Evolutionary conservation across 345 rosid species (phyloP).

Genomic region (Ceriops decandra): DNA sequence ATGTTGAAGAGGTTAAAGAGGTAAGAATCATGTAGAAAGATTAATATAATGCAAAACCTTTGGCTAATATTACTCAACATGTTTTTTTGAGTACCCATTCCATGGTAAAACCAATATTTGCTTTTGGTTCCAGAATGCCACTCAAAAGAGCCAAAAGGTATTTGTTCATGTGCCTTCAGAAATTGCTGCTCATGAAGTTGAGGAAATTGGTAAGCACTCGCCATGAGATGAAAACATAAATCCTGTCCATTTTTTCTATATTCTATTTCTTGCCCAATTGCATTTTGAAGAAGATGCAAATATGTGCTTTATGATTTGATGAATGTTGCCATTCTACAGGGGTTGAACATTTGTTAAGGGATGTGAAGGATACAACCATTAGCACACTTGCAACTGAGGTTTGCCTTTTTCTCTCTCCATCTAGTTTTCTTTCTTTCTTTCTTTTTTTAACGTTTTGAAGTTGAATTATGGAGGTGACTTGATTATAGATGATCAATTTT

Average conservation of each 20-base stretch:
- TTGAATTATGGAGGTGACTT: no score
- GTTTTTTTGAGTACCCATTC: neutral
- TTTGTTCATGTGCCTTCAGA: constrained; percentile 74
- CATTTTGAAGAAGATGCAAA: no score
- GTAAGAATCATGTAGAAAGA: constrained; percentile 27
- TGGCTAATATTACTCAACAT: neutral
- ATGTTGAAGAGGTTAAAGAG: constrained; percentile 88
- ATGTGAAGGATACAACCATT: constrained; percentile 84
- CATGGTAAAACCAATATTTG: neutral
- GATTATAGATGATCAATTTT: no score
- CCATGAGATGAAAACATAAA: no score
- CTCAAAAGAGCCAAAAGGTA: constrained; percentile 82
- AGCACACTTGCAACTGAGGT: constrained; percentile 93
- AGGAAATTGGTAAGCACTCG: constrained; percentile 71
- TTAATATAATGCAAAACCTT: neutral
- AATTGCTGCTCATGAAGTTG: constrained; percentile 85
- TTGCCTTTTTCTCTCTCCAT: neutral
- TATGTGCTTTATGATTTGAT: neutral
- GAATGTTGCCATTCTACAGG: constrained; percentile 30
- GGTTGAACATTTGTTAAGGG: constrained; percentile 78
- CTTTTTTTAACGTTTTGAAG: no score
- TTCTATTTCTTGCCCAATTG: neutral
- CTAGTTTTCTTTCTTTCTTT: no score
- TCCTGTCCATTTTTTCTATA: no score
- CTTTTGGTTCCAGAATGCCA: constrained; percentile 54